These are phyloP conservation scores for Salix koriyanagi DNA, from an alignment of 345 rosid species.

Conservation along the genomic window DNA sequence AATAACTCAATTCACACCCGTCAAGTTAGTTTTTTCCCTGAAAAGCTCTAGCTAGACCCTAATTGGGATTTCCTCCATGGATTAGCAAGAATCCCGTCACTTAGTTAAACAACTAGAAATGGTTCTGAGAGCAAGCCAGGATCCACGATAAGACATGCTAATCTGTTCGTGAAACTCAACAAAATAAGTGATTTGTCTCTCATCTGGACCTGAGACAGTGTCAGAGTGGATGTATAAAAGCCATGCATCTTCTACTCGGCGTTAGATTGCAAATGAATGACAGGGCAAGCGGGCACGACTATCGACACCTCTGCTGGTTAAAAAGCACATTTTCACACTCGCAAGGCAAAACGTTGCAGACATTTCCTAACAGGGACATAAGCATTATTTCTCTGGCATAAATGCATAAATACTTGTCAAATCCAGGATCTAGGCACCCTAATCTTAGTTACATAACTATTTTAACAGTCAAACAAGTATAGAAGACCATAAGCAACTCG, in stretches of 20 bases:
- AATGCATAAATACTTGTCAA: not conserved
- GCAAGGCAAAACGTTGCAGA: not conserved
- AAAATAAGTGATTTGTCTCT: too few relatives aligned
- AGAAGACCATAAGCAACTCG: not conserved
- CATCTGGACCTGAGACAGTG: too few relatives aligned
- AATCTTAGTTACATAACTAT: not conserved
- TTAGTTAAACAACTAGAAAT: too few relatives aligned
- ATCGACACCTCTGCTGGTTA: too few relatives aligned
- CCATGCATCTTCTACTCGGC: too few relatives aligned
- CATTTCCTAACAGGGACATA: not conserved
- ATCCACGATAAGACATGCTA: not conserved
- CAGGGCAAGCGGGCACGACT: not conserved
- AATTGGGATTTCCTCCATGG: not conserved
- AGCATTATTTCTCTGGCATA: not conserved
- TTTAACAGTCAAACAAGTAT: not conserved
- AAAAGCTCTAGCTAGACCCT: not conserved
- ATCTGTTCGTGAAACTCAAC: not conserved
- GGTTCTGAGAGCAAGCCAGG: not conserved
- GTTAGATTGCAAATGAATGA: too few relatives aligned
- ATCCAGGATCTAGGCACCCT: not conserved
- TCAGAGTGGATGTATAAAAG: too few relatives aligned
- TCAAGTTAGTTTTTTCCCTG: not conserved
- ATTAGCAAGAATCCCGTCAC: too few relatives aligned
- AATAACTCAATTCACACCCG: not conserved
- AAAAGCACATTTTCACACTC: too few relatives aligned